Evolutionary conservation across 169 alveolate species (phyloP).

Genomic region (Babesia caballi): DNA sequence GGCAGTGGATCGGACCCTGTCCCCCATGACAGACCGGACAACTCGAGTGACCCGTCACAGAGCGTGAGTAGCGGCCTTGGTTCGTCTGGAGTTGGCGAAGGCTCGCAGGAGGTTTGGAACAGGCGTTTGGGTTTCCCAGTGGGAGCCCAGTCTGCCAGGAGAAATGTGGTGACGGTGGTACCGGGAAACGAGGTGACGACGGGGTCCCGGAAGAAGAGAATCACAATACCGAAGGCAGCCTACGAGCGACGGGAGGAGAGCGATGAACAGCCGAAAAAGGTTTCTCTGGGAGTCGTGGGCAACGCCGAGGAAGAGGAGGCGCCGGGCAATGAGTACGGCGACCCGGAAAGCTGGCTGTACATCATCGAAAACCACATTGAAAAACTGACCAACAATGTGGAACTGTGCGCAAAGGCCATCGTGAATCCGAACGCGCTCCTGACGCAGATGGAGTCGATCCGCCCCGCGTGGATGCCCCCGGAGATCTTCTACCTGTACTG

Average conservation of each 20-base stretch:
- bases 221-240: conserved; percentile 41
- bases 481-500: conserved; percentile 41
- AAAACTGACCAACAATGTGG: conserved; percentile 6
- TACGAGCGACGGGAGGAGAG: conserved; percentile 8
- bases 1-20: background rate
- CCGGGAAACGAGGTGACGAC: conserved; percentile 20
- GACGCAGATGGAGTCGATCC: conserved; percentile 21
- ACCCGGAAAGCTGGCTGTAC: conserved; percentile 22
- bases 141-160: background rate
- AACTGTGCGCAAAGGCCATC: conserved; percentile 24
- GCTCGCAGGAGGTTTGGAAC: background rate
- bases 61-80: no score
- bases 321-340: background rate
- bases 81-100: no score
- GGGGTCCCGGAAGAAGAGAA: conserved; percentile 40
- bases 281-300: conserved; percentile 26
- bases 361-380: conserved; percentile 38
- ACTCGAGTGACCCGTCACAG: background rate
- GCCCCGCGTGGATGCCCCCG: conserved; percentile 40
- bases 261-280: conserved; percentile 15
- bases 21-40: background rate
- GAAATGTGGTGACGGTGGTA: conserved; percentile 29
- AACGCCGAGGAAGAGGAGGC: conserved; percentile 15
- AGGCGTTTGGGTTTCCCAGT: no score
- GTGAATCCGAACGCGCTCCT: conserved; percentile 8